Percentiles rank a stretch among this genome's conserved stretches.
Evolutionary conservation across 345 rosid genomes (phyloP).

Genomic region (Hibiscus tridactylites): DNA sequence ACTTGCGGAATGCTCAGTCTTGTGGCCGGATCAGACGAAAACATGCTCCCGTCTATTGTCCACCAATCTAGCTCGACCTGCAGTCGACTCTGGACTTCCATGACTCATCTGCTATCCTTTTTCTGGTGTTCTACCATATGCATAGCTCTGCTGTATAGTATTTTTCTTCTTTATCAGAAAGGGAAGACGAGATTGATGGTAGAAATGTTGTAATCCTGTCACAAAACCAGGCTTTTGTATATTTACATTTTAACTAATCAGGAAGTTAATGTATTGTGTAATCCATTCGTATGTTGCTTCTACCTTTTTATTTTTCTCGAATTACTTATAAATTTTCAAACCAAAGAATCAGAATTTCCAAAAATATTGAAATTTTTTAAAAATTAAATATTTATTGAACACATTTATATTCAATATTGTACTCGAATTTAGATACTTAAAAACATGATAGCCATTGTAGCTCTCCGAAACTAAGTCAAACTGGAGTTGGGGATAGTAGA

Average conservation of each 20-base stretch:
- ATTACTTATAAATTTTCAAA: too few species aligned
- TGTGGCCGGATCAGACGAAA: constrained; percentile 1
- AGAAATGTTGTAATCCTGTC: constrained; percentile 18
- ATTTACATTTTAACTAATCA: constrained; percentile 17
- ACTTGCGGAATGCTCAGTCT: constrained; percentile 4
- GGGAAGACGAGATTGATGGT: constrained; percentile 16
- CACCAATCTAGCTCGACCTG: constrained; percentile 14
- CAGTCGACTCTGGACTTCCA: neutral
- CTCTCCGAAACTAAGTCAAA: too few species aligned
- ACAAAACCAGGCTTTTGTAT: constrained; percentile 34
- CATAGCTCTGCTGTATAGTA: constrained; percentile 40
- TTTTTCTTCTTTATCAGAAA: constrained; percentile 17
- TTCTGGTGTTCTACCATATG: constrained; percentile 20
- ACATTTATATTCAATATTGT: too few species aligned
- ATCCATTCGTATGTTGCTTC: neutral
- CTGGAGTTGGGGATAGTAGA: too few species aligned
- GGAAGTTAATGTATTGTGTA: constrained; percentile 12
- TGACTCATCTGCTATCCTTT: constrained; percentile 14
- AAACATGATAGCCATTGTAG: too few species aligned
- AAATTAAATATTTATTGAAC: too few species aligned
- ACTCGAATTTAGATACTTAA: too few species aligned
- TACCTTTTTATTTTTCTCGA: too few species aligned
- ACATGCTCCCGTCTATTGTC: constrained; percentile 6
- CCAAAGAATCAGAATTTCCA: too few species aligned
- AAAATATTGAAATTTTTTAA: too few species aligned